phyloP scores from a whole-genome alignment of 192 early-diverging fungal species.

The Coemansia sp. region DNA sequence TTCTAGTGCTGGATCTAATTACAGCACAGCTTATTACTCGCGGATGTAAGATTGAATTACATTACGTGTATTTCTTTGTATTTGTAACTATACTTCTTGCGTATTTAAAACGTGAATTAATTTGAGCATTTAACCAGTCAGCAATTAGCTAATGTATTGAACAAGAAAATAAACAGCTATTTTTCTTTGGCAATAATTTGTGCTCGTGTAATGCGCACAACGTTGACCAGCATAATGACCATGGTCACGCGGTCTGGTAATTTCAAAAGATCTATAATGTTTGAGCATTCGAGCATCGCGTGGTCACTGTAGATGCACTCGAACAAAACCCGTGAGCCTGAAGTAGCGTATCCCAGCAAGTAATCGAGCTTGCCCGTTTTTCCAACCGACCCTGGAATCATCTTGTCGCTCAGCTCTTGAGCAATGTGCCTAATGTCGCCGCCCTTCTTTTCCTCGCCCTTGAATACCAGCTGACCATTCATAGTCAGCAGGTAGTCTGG shows the following conservation, averaged over 20 bases:
- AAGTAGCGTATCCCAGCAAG: conserved; percentile 40
- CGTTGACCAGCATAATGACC: conserved; percentile 34
- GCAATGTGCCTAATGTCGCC: conserved; percentile 36
- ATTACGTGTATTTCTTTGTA: not conserved
- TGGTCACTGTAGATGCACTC: conserved; percentile 36
- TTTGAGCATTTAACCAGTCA: no score
- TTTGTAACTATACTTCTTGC: not conserved
- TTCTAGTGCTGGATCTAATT: not conserved
- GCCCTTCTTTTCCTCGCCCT: conserved; percentile 45
- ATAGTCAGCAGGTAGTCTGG: conserved; percentile 42
- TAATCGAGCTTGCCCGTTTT: conserved; percentile 30
- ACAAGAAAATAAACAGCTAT: not conserved
- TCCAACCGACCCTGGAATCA: conserved; percentile 28
- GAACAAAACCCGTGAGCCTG: conserved; percentile 37
- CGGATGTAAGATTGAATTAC: not conserved
- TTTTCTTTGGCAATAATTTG: not conserved
- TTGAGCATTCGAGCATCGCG: conserved; percentile 40
- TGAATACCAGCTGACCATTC: conserved; percentile 45
- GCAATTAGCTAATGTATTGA: not conserved
- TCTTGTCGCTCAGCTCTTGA: conserved; percentile 31
- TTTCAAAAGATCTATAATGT: conserved; percentile 28
- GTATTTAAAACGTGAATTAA: not conserved
- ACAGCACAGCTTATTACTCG: not conserved
- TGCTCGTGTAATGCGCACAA: conserved; percentile 21
- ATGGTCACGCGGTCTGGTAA: conserved; percentile 29